A percentile compares a stretch with the other conserved stretches of the same genome.
These are phyloP conservation scores for Olyra latifolia DNA, from an alignment of 176 grass and related monocot genomes.

Conservation along the genomic window DNA sequence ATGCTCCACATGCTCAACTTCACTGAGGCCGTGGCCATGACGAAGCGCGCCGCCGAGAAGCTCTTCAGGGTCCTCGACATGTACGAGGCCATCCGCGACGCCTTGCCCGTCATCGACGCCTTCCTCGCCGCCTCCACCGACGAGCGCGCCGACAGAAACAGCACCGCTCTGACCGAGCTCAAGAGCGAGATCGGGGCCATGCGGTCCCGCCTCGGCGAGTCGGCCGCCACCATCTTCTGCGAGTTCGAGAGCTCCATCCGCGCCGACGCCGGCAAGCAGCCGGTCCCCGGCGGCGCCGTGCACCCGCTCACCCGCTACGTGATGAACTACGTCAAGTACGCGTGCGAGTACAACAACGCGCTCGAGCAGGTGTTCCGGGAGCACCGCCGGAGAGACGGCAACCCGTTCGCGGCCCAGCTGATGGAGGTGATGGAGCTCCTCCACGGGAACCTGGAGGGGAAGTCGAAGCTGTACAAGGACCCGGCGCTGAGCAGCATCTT, in stretches of 20 bases:
- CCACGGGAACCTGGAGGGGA: conserved; percentile 60
- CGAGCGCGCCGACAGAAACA: neutral
- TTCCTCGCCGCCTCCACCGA: conserved; percentile 37
- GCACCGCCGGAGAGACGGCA: neutral
- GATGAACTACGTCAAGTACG: conserved; percentile 95
- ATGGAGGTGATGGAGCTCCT: conserved; percentile 83
- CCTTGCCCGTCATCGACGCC: conserved; percentile 45
- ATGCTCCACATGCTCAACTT: conserved; percentile 80
- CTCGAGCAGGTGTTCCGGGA: conserved; percentile 90
- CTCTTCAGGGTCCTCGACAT: conserved; percentile 94
- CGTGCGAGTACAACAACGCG: conserved; percentile 80
- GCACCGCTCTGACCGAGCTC: conserved; percentile 40
- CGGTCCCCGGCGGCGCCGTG: conserved; percentile 73
- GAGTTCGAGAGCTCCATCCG: conserved; percentile 91
- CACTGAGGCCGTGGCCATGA: conserved; percentile 68
- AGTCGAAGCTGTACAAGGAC: conserved; percentile 86
- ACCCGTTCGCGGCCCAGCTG: conserved; percentile 74
- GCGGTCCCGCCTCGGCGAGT: conserved; percentile 56
- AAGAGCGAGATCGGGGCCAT: conserved; percentile 49
- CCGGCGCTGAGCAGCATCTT: conserved; percentile 64
- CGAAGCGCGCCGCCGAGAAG: conserved; percentile 66
- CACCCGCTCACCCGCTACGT: conserved; percentile 96
- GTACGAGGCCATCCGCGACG: conserved; percentile 76
- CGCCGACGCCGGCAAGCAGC: conserved; percentile 56
- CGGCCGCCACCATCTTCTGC: conserved; percentile 69